Evolutionary conservation across 2,329 filamentous ascomycete genomes (phyloP).

Genomic region (Thielaviopsis musarum): DNA sequence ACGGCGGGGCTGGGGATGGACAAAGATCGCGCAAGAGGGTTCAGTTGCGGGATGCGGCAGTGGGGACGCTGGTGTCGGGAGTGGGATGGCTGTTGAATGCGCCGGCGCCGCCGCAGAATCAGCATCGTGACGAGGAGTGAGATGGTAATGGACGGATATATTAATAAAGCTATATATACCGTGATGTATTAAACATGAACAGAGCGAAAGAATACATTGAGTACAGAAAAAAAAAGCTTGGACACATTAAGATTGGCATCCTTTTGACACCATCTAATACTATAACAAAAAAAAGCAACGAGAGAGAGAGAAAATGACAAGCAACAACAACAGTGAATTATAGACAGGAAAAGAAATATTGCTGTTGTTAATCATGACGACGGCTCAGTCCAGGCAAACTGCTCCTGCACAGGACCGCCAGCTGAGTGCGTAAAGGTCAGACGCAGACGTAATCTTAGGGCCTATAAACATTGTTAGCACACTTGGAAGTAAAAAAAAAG

Average conservation of each 20-base stretch:
- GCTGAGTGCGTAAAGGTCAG: constrained; percentile 61
- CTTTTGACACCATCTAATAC: neutral
- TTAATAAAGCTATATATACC: too few relatives aligned
- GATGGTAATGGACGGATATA: neutral
- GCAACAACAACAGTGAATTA: constrained; percentile 14
- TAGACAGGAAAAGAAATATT: constrained; percentile 1
- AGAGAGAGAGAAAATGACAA: constrained; percentile 8
- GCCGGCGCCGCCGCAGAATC: constrained; percentile 5
- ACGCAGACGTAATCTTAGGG: constrained; percentile 70
- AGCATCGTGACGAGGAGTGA: neutral
- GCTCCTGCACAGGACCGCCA: constrained; percentile 60
- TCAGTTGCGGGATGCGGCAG: constrained; percentile 48
- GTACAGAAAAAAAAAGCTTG: too few relatives aligned
- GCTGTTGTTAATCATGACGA: constrained; percentile 18
- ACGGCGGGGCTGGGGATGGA: constrained; percentile 14
- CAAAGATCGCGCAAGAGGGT: constrained; percentile 45
- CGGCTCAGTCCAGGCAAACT: constrained; percentile 93
- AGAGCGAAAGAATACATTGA: too few relatives aligned
- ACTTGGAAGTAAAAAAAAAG: neutral
- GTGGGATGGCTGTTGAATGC: constrained; percentile 45
- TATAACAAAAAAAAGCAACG: constrained; percentile 16
- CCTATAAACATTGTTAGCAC: constrained; percentile 30
- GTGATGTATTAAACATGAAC: too few relatives aligned
- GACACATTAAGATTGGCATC: too few relatives aligned
- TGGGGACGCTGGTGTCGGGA: constrained; percentile 48